Conservation (phyloP, 352 stramenopile species). For the Pythium volutum region DNA sequence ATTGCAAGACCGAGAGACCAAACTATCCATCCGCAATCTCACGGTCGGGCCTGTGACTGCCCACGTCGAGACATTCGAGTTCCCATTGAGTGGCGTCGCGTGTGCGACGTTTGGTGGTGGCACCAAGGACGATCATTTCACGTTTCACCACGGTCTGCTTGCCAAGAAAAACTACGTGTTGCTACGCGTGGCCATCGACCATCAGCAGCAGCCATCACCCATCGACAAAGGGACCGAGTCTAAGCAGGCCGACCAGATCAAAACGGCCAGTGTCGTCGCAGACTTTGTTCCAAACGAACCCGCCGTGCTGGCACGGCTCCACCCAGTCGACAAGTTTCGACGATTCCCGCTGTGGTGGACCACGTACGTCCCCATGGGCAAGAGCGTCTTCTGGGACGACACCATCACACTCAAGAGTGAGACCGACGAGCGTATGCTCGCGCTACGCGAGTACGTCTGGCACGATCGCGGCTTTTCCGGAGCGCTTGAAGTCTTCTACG, state of each 20-base stretch:
- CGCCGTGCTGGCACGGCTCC: slow-evolving; percentile 13
- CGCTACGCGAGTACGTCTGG: slow-evolving; percentile 42
- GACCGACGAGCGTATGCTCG: slow-evolving; percentile 49
- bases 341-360: slow-evolving; percentile 58
- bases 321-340: slow-evolving; percentile 38
- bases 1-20: slow-evolving; percentile 42
- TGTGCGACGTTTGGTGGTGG: slow-evolving; percentile 44
- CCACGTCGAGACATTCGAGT: slow-evolving; percentile 46
- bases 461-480: slow-evolving; percentile 40
- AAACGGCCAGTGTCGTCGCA: slow-evolving; percentile 34
- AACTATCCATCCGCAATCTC: slow-evolving; percentile 50
- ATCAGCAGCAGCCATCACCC: no score
- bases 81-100: slow-evolving; percentile 42
- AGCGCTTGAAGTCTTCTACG: slow-evolving; percentile 64
- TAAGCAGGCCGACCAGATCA: slow-evolving; percentile 15
- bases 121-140: slow-evolving; percentile 51
- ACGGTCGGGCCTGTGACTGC: slow-evolving; percentile 63
- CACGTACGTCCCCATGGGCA: slow-evolving; percentile 58
- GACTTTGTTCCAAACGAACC: slow-evolving; percentile 46
- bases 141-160: slow-evolving; percentile 43
- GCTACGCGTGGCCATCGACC: slow-evolving; percentile 23
- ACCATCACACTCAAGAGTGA: slow-evolving; percentile 48
- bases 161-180: slow-evolving; percentile 63
- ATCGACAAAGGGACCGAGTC: no score
- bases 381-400: slow-evolving; percentile 69